Conservation (phyloP, 176 grass and related monocot genomes). For the Aegilops tauschii region DNA sequence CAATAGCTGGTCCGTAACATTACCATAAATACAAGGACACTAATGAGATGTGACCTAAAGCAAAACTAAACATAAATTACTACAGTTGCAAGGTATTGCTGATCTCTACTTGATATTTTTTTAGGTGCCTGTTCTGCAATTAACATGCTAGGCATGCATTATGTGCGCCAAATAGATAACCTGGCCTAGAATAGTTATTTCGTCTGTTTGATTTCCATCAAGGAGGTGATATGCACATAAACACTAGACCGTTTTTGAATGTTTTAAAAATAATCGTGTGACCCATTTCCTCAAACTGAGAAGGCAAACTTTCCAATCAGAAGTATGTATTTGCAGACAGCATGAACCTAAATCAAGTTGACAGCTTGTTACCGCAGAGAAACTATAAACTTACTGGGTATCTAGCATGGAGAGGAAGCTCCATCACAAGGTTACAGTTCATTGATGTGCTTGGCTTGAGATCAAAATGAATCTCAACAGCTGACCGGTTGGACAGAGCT, state of each 20-base stretch:
- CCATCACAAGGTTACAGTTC: slow-evolving; percentile 43
- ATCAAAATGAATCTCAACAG: slow-evolving; percentile 81
- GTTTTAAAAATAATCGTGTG: not conserved
- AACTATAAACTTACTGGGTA: slow-evolving; percentile 60
- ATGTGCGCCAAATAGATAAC: not conserved
- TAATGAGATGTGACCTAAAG: not conserved
- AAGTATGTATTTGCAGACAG: not conserved
- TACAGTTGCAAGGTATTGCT: not conserved
- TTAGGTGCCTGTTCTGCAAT: slow-evolving; percentile 1
- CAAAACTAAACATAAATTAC: not conserved
- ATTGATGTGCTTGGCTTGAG: slow-evolving; percentile 4
- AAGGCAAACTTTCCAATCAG: not conserved
- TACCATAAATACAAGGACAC: not conserved
- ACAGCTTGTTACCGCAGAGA: not conserved
- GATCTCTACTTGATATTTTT: not conserved
- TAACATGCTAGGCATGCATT: not conserved
- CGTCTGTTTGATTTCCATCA: not conserved
- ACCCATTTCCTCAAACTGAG: not conserved
- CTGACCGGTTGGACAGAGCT: slow-evolving; percentile 73
- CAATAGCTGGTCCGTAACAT: not conserved
- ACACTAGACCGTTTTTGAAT: not conserved
- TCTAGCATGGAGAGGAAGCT: slow-evolving; percentile 88
- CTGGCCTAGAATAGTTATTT: not conserved
- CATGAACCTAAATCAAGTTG: not conserved
- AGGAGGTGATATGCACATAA: not conserved